A percentile compares a stretch with the other conserved stretches of the same genome.
Evolutionary conservation across 345 rosid species (phyloP).

Genomic region (Microcos paniculata): DNA sequence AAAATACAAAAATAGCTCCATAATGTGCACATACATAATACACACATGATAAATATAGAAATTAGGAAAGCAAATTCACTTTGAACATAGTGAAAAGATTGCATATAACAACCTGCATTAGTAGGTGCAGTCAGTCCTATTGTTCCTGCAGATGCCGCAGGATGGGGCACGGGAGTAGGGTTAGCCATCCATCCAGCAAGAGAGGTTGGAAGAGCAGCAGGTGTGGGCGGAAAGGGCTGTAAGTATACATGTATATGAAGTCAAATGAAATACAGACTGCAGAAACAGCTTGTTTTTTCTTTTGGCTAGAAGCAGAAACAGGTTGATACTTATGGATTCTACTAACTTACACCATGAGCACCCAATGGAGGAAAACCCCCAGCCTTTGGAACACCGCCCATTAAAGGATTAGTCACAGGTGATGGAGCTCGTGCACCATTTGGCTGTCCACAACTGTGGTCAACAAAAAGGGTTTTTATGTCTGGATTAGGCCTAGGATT

Average conservation of each 20-base stretch:
- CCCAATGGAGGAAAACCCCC: conserved; percentile 57
- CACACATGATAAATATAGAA: neutral
- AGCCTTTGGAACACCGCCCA: conserved; percentile 60
- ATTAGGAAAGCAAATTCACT: neutral
- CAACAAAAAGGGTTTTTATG: conserved; percentile 77
- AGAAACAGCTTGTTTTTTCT: conserved; percentile 4
- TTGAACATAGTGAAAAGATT: conserved; percentile 5
- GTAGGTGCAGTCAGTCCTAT: conserved; percentile 57
- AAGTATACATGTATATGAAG: conserved; percentile 12
- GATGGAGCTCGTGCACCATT: conserved; percentile 75
- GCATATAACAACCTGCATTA: conserved; percentile 54
- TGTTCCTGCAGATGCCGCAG: conserved; percentile 71
- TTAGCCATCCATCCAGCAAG: conserved; percentile 87
- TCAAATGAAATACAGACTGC: conserved; percentile 22
- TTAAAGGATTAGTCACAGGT: conserved; percentile 73
- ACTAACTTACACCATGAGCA: conserved; percentile 70
- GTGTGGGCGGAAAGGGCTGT: conserved; percentile 75
- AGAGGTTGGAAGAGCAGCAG: conserved; percentile 61
- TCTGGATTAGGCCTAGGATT: conserved; percentile 82
- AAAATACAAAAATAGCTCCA: neutral
- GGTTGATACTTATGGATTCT: neutral
- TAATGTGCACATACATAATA: neutral
- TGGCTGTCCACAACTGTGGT: conserved; percentile 73
- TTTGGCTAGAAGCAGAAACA: too few species aligned
- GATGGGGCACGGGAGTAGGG: conserved; percentile 65